Evolutionary conservation across 305 asterid species (phyloP), one percentile per base, ranked within the genome.

Genomic region (Solanum hybrid): DNA sequence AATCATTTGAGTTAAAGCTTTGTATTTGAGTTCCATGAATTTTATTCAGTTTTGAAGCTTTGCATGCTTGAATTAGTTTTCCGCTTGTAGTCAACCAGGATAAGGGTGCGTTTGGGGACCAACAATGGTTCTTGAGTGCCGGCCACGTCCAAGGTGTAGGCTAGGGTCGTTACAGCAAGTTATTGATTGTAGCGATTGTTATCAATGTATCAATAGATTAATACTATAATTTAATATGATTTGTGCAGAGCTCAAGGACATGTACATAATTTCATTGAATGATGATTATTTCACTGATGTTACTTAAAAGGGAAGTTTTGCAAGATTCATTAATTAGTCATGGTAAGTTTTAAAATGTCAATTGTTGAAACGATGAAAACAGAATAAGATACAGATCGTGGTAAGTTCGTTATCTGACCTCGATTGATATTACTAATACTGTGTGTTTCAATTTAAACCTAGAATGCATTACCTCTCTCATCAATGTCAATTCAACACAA

Each of bases 321-420:
- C 98, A 18, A 95, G 99, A 91, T 96, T 96, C 86, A 95, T 96
- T 88, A 97, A 97, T 91, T 98, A 96, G 93, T 96, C 98, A 2
- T 97, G 97, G 99, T 97, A 93, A 93, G 94, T 40, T 24, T 29
- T 11, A 5, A 26, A 71, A 11, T 26, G 5, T 39, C 73, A n/a
- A 18, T 73, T 71, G 35, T 29, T 11, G 6, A 71, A 26, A 5
- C 5, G 77, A 71, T 26, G 18, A 5, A 26, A 71, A 71, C 34
- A 5, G 8, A 71, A 26, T 71, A 26, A 11, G 20, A 71, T 26
- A 26, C 18, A 26, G 1, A 71, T 71, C 0, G 69, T 12, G 13
- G 14, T 22, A 4, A 24, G 31, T 16, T 14, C 5, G 14, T 39
- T 8, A 28, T 14, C 31, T 82, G 26, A 37, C 36, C 9, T 28